A percentile compares a stretch with the other conserved stretches of the same genome.
Evolutionary conservation across 1,139 yeast genomes (phyloP).

Genomic region (Candida freyschussii): DNA sequence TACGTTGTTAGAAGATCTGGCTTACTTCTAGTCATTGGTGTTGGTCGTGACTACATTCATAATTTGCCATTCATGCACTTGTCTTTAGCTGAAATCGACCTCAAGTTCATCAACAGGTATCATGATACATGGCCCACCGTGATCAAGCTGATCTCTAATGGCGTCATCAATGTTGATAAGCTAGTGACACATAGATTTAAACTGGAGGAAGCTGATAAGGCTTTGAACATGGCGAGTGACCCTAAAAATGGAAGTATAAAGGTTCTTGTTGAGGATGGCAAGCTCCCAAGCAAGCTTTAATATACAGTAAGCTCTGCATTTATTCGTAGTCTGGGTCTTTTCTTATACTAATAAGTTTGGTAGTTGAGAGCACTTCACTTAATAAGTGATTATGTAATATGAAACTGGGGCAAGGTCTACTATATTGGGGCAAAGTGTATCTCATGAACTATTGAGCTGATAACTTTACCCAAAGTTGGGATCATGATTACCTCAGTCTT

Average conservation of each 20-base stretch:
- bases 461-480: no score
- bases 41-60: conserved; percentile 32
- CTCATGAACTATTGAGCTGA: no score
- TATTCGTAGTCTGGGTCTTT: no score
- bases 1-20: conserved; percentile 35
- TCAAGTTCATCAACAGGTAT: conserved; percentile 36
- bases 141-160: conserved; percentile 59
- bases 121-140: conserved; percentile 43
- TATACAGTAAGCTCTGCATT: no score
- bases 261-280: conserved; percentile 29
- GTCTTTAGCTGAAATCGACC: conserved; percentile 36
- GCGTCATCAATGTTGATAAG: conserved; percentile 55
- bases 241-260: conserved; percentile 32
- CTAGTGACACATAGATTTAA: conserved; percentile 73
- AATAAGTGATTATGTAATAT: no score
- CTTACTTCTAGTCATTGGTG: conserved; percentile 33
- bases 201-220: conserved; percentile 71
- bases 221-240: conserved; percentile 35
- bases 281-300: not conserved
- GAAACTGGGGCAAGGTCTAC: no score
- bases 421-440: no score
- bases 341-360: no score
- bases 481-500: no score
- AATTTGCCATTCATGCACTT: conserved; percentile 39
- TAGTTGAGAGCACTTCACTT: no score